Base-by-base conservation (phyloP, 1,284 basidiomycete genomes). In the Fistulina hepatica region DNA sequence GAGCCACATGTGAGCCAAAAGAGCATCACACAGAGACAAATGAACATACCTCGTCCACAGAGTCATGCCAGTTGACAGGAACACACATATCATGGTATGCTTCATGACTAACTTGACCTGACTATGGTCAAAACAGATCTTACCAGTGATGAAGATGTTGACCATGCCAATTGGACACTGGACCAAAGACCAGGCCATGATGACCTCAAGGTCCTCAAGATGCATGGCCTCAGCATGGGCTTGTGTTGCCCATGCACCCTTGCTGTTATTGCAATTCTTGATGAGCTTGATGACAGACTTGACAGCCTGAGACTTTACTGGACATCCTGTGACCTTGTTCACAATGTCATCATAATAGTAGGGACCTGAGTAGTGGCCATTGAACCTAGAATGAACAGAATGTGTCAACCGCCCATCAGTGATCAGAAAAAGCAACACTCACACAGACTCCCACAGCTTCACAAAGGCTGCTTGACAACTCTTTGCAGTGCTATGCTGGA, bases 171-270 rank as follows among this genome's bases (percentile, higher is more conserved):
- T 6, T 8, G 52, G 34, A 37, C 49, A 52, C 21, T 42, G n/a
- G 3, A 6, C 8, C 28, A 44, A 36, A 5, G 58, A 60, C 49
- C 54, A 59, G 7, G 32, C 16, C 44, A 58, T 52, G 8, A 58
- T 42, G 8, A 37, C 40, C 16, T 42, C 15, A 9, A 60, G 40
- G 12, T 59, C 53, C 24, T 57, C 53, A 10, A 52, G 42, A 9
- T 42, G 45, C 34, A 56, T 57, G 2, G 58, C 56, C 27, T 54
- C 50, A 7, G 57, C 54, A 40, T 59, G 58, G 20, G 50, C 40
- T 3, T 50, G 44, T 2, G 39, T 48, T 10, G 45, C 48, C 1
- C 44, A 42, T 4, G 37, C 46, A 6, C 51, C 56, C 23, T 53
- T 48, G 6, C 35, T 37, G 5, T 38, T 38, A 19, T 39, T 31